These are phyloP conservation scores for Talaromyces liani DNA, from an alignment of 495 filamentous ascomycete genomes.

Conservation along the genomic window DNA sequence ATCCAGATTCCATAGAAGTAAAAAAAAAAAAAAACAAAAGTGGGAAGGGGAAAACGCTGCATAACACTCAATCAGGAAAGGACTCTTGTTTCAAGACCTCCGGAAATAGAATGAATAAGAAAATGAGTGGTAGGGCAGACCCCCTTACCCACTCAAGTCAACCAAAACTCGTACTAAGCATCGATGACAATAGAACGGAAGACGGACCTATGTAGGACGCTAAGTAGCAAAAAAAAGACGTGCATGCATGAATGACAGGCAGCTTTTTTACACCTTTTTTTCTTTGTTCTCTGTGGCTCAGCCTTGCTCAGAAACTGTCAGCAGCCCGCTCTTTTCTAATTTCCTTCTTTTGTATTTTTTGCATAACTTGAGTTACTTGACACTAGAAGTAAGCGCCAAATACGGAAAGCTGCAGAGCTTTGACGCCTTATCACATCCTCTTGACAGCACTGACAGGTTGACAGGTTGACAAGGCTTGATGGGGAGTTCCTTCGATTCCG, in stretches of 20 bases:
- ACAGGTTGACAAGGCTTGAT: background rate
- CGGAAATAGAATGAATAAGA: background rate
- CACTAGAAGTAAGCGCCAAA: background rate
- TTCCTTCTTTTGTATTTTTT: background rate
- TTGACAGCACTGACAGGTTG: background rate
- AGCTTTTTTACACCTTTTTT: conserved; percentile 4
- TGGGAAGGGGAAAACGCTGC: background rate
- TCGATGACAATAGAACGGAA: background rate
- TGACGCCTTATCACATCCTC: background rate
- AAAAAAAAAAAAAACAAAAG: conserved; percentile 12
- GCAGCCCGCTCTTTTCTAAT: background rate
- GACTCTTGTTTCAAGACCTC: background rate
- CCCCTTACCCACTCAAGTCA: background rate
- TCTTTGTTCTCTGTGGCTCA: conserved; percentile 2
- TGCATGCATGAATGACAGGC: conserved; percentile 2
- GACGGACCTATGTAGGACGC: background rate
- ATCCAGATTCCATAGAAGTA: conserved; percentile 4
- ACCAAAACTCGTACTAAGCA: background rate
- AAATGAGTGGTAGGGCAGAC: background rate
- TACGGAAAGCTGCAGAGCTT: conserved; percentile 2
- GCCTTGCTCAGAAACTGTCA: background rate
- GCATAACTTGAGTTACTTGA: background rate
- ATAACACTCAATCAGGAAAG: background rate
- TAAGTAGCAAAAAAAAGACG: background rate
- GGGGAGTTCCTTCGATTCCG: background rate